Conservation (phyloP, 1,284 basidiomycete genomes). For the Malassezia sympodialis region DNA sequence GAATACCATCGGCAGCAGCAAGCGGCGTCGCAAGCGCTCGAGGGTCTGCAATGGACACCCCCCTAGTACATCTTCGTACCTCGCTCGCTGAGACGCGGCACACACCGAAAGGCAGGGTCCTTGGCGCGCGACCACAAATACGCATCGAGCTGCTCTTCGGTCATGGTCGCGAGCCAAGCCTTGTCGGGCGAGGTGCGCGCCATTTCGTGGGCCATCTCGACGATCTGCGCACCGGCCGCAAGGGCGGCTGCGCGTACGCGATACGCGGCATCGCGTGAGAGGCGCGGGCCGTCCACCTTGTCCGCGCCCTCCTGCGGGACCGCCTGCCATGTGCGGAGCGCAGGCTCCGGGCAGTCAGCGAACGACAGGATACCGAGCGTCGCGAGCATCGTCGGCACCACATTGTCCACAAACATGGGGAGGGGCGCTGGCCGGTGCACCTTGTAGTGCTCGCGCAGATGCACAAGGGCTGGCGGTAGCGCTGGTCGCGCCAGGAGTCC, state of each 20-base stretch:
- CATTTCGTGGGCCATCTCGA: slow-evolving; percentile 21
- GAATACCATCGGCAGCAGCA: slow-evolving; percentile 28
- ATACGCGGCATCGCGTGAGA: slow-evolving; percentile 32
- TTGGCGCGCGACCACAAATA: slow-evolving; percentile 43
- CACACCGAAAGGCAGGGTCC: slow-evolving; percentile 22
- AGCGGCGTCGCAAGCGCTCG: slow-evolving; percentile 1
- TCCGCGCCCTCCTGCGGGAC: neutral
- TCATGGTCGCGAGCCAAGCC: slow-evolving; percentile 23
- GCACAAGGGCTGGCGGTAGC: neutral
- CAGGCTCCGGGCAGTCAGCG: slow-evolving; percentile 40
- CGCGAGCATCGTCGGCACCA: slow-evolving; percentile 69
- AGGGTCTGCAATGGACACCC: neutral
- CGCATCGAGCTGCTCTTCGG: slow-evolving; percentile 39
- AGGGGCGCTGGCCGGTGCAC: slow-evolving; percentile 37
- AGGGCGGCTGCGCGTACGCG: slow-evolving; percentile 30
- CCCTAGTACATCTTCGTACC: slow-evolving; percentile 26
- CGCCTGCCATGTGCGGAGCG: neutral
- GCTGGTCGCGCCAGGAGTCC: slow-evolving; percentile 49
- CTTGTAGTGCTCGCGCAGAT: neutral
- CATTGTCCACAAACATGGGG: slow-evolving; percentile 76
- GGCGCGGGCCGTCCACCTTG: slow-evolving; percentile 13
- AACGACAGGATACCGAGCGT: slow-evolving; percentile 66
- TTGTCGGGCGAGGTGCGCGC: slow-evolving; percentile 7
- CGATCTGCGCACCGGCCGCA: slow-evolving; percentile 25
- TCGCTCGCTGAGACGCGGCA: slow-evolving; percentile 30